Conservation (phyloP, 192 early-diverging fungal species). For the Dissophora globulifera region DNA sequence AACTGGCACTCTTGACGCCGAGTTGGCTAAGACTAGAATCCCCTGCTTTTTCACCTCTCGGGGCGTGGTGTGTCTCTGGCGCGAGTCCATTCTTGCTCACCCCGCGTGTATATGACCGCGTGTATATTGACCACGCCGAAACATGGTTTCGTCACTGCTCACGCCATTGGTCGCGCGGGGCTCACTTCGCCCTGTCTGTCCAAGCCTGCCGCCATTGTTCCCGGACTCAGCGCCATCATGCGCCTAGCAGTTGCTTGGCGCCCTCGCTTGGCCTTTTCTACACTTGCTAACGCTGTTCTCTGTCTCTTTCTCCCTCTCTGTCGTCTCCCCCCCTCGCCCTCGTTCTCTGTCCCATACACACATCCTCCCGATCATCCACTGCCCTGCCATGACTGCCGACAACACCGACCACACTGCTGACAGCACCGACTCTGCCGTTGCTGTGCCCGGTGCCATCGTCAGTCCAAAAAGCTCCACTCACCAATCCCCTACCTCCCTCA, state of each 20-base stretch:
- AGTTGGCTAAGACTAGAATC: no score
- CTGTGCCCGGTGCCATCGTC: background rate
- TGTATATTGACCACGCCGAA: no score
- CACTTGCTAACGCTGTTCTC: background rate
- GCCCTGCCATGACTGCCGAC: background rate
- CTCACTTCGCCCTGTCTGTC: background rate
- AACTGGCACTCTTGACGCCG: no score
- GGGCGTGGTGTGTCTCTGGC: no score
- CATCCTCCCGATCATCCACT: background rate
- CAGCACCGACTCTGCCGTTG: background rate
- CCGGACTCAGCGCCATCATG: no score
- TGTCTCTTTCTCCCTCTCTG: background rate
- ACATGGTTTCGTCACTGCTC: background rate
- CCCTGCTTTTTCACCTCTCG: no score
- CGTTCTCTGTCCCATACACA: background rate
- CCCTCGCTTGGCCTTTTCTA: no score
- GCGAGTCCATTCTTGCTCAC: no score
- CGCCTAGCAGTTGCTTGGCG: no score
- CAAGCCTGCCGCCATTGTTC: no score
- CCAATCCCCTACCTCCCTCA: background rate
- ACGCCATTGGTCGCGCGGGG: background rate
- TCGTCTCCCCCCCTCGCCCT: background rate
- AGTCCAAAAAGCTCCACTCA: no score
- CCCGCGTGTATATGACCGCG: no score
- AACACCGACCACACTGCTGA: background rate